Base-by-base conservation (phyloP, 148 eudicot species). In the Pouteria glomerata region DNA sequence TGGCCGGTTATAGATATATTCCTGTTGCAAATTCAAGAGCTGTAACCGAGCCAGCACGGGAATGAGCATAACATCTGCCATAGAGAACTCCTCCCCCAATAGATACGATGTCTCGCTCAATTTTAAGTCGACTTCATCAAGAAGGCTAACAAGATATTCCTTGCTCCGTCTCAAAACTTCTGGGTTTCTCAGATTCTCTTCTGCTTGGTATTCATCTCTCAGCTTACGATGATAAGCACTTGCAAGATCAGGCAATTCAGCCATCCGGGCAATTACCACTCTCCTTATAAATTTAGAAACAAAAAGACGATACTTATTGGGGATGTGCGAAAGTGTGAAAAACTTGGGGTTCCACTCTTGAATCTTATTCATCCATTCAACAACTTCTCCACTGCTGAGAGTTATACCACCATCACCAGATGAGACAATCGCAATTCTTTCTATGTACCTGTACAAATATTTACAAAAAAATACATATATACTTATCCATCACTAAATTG, bases 321-420 rank as follows among this genome's bases (percentile, higher is more conserved):
- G 97, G 63, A 89, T 69, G 56, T 86, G 97, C 61, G 89, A 81
- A 48, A 95, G 96, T 1, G 97, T 95, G 78, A 91, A 95, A 63
- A 76, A 89, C 76, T 91, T 91, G 19, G 98, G 89, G 72, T 89
- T 87, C 98, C 97, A 95, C 16, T 84, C 82, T 60, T 91, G 96
- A 39, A 95, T 85, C 73, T 85, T 95, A 37, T 85, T 75, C 83
- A 95, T 91, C 98, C 98, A 95, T 70, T 83, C 85, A 24, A 82
- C 52, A 7, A 82, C 89, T 79, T 89, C 85, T 64, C 71, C 71
- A 72, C 79, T 70, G 80, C 93, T 85, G 24, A 82, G 85, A 6
- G 73, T 70, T 51, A 84, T 72, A 31, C 78, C 82, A 51, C 85
- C 85, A 2, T 83, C 85, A 15, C 85, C 86, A 1, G 96, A 83